Base-by-base conservation (phyloP, 2,329 filamentous ascomycete species). In the Colletotrichum destructivum region DNA sequence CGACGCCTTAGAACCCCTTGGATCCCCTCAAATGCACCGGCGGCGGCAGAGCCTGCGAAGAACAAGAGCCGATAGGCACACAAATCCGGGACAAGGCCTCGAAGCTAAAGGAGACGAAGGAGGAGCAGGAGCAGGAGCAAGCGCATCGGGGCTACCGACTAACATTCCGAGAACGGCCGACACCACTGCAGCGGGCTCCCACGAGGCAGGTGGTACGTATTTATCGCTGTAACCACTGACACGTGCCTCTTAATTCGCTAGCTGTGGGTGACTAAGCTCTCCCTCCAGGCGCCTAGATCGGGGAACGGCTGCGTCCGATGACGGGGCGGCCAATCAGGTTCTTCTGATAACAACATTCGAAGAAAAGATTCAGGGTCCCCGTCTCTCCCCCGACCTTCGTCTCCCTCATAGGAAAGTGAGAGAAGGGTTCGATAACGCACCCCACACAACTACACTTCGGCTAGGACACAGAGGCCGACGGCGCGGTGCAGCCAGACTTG, bases 271-370 rank as follows among this genome's bases (percentile, higher is more conserved):
- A 64, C 60, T 62, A 72, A 68, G 44, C 6, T 31, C 5, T 3
- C 31, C 60, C 44, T 31, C 8, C 8, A 31, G 31, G 8, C 31
- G 31, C 31, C 31, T 35, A 12, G 31, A 69, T 72, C 69, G 69
- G 60, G 64, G 66, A 62, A 68, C 64, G 60, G 69, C 70, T 56
- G 42, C 26, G 54, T 72, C 70, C 70, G 70, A 72, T 40, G 46
- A 21, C 13, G 4, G 7, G 2, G 12, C 16, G 3, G 13, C 72
- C 72, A 73, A 73, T 73, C 51, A 73, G 16, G 0, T 18, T 6
- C n/a, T 31, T 13, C 51, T 62, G 72, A 73, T 73, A 73, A 73
- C 63, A 31, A 56, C 68, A 31, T 46, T 23, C 31, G 31, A 35
- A 35, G 63, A 73, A 55, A 54, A 66, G 49, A 51, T 71, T 73